Evolutionary conservation across 2,329 filamentous ascomycete species (phyloP).

Genomic region (Arthrobotrys pseudoclavata): DNA sequence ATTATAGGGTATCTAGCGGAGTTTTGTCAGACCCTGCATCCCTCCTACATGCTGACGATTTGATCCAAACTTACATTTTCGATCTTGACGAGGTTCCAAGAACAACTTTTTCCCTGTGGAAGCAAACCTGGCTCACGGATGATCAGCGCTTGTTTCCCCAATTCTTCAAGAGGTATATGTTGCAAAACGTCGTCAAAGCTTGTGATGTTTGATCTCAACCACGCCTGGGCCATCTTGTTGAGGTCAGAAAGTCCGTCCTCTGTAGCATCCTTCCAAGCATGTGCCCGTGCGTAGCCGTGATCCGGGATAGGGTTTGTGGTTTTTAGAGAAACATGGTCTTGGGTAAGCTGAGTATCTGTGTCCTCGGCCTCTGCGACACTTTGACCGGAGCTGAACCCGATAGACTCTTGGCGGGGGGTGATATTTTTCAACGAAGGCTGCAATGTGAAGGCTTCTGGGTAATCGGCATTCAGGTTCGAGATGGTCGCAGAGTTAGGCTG

Average conservation of each 20-base stretch:
- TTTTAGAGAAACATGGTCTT: not conserved
- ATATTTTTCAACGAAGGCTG: constrained; percentile 9
- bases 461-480: not conserved
- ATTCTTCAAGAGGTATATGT: constrained; percentile 47
- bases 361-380: not conserved
- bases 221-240: constrained; percentile 28
- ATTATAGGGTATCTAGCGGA: constrained; percentile 54
- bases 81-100: constrained; percentile 58
- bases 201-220: constrained; percentile 41
- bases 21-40: not conserved
- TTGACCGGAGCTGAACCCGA: not conserved
- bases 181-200: constrained; percentile 41
- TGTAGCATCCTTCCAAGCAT: not conserved
- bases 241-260: constrained; percentile 28
- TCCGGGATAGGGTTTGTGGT: not conserved
- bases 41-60: too few species aligned
- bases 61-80: constrained; percentile 38
- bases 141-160: constrained; percentile 43
- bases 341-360: not conserved
- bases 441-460: constrained; percentile 6
- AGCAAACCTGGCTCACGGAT: constrained; percentile 3
- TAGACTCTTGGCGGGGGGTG: not conserved
- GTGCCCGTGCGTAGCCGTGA: not conserved
- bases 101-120: not conserved
- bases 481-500: not conserved